Evolutionary conservation across 495 filamentous ascomycete genomes (phyloP), one percentile per base, ranked within the genome.

Genomic region (Umbilicaria muhlenbergii): DNA sequence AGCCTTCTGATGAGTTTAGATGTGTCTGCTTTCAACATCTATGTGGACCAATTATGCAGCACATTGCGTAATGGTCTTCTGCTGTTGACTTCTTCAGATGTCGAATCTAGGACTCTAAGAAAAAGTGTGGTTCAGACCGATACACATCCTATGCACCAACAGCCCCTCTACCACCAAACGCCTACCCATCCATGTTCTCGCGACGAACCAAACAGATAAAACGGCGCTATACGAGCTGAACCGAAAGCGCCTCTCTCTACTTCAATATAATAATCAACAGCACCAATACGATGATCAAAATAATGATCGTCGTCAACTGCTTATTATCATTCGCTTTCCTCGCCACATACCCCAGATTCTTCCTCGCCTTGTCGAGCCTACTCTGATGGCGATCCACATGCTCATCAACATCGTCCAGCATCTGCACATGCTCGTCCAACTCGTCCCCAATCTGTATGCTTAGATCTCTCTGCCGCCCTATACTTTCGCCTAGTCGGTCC

Each of bases 401-500:
- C 18, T 69, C 69, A 48, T 95, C 91, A 49, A 92, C 79, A 42
- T 88, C 88, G 62, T 92, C 91, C 34, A 98, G 66, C 66, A 98
- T 64, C 54, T 78, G 63, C 17, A 91, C 83, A 55, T 98, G 91
- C 48, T 75, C 77, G 47, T 98, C 91, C 18, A 98, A 67, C 68
- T 98, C 91, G 58, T 96, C 83, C 18, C 91, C 91, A 56, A 98
- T 98, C 66, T 87, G 84, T 57, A 95, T 91, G 51, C 80, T 85
- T 51, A 98, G 67, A 63, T 96, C 85, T 39, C 93, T 72, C 61
- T 96, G 91, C 39, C 89, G 78, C n/a, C 81, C 74, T 51, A 98
- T 94, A 43, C 77, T 84, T 49, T 76, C 75, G 10, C 87, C 85
- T 18, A 98, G 69, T 39, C 73, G 63, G 57, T 96, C 91, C n/a